Evolutionary conservation across 345 rosid genomes (phyloP), one percentile per base, ranked within the genome.

Genomic region (Durio zibethinus): DNA sequence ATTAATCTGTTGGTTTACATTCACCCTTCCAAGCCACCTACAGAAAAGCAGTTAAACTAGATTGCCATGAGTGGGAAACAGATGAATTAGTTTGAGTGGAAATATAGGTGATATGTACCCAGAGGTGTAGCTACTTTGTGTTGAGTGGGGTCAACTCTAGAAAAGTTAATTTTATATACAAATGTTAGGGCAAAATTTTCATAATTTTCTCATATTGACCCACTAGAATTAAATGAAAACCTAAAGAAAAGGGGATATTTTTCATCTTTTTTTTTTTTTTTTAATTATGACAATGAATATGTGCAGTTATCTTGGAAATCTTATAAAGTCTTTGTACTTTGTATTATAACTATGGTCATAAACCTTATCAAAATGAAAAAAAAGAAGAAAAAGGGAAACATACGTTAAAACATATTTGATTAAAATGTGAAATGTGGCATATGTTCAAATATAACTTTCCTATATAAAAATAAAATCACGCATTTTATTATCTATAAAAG

Each of bases 11-110:
- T 47, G 40, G 27, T 18, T 48, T 21, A 3, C 33, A 23, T 43
- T 67, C 72, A 67, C 72, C 10, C 35, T 42, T 45, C 73, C 38
- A 43, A 45, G 23, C 40, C 38, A 48, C 8, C 4, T 70, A 47
- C 0, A 5, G 42, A 48, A 27, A 27, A 48, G 25, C 23, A 47
- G 40, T 70, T 48, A 18, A 70, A 70, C 59, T 70, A 16, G 16
- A 47, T 69, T 27, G 25, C 21, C 25, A 27, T 47, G 4, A 47
- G 73, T 45, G 23, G 54, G 6, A 69, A 69, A 25, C 5, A 25
- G 12, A 69, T 69, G 56, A 16, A 47, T 3, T 70, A 48, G 40
- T 69, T 45, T 70, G 74, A 70, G 38, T 70, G 7, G 40, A 70
- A 47, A 70, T 29, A 10, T 70, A 29, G 3, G 57, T 27, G 57